Evolutionary conservation across 352 stramenopile species (phyloP).

Genomic region (Globisporangium heterothallicum): DNA sequence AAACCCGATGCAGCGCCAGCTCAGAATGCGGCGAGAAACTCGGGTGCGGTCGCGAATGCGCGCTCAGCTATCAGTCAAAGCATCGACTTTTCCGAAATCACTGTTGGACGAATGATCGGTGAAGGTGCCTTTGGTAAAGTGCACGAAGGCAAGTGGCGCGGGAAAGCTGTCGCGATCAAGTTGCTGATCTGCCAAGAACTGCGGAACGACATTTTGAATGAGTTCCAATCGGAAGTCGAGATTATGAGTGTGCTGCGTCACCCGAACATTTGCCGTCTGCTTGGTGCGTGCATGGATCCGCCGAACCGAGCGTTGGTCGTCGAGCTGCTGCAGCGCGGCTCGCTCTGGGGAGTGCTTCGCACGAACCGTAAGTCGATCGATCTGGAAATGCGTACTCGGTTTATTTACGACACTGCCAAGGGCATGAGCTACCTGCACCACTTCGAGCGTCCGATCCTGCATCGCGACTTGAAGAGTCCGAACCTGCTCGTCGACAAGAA

Average conservation of each 20-base stretch:
- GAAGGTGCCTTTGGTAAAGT: slow-evolving; percentile 69
- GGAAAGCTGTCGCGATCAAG: slow-evolving; percentile 62
- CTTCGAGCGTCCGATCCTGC: slow-evolving; percentile 78
- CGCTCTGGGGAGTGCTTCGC: slow-evolving; percentile 88
- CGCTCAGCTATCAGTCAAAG: slow-evolving; percentile 33
- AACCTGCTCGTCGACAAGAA: slow-evolving; percentile 83
- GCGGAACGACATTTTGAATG: slow-evolving; percentile 51
- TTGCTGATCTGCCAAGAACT: slow-evolving; percentile 63
- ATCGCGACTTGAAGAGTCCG: slow-evolving; percentile 81
- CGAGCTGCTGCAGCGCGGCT: slow-evolving; percentile 88
- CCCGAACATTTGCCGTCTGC: slow-evolving; percentile 94
- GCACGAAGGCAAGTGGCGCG: slow-evolving; percentile 61
- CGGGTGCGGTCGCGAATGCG: slow-evolving; percentile 4
- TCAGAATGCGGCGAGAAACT: slow-evolving; percentile 5
- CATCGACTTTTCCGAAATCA: slow-evolving; percentile 61
- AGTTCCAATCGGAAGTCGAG: slow-evolving; percentile 68
- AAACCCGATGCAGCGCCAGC: slow-evolving; percentile 6
- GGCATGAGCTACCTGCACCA: slow-evolving; percentile 85
- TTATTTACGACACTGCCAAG: slow-evolving; percentile 73
- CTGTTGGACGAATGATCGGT: slow-evolving; percentile 51
- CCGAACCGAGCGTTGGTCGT: slow-evolving; percentile 93
- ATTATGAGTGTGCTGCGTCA: slow-evolving; percentile 87
- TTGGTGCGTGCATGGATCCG: slow-evolving; percentile 92
- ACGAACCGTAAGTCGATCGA: slow-evolving; percentile 53
- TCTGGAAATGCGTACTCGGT: slow-evolving; percentile 46